phyloP scores from a whole-genome alignment of 169 alveolate genomes.

The Babesia divergens region DNA sequence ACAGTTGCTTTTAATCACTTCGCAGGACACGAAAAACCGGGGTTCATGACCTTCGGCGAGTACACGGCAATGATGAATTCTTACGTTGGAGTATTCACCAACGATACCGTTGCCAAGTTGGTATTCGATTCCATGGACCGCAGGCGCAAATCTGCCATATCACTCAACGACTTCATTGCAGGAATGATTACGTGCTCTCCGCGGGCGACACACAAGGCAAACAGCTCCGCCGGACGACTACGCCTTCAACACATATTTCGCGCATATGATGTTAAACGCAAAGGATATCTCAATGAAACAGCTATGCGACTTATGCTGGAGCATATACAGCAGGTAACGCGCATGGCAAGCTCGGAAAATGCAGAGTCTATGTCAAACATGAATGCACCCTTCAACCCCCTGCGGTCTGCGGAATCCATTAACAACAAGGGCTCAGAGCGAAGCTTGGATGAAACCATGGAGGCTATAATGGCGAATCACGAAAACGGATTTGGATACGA shows the following conservation, averaged over 20 bases:
- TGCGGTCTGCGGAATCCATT: neutral
- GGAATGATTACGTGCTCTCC: slow-evolving; percentile 80
- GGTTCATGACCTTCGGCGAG: slow-evolving; percentile 57
- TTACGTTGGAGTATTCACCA: slow-evolving; percentile 56
- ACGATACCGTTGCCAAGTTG: slow-evolving; percentile 58
- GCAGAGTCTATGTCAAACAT: neutral
- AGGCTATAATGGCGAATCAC: slow-evolving; percentile 7
- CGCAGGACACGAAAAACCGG: slow-evolving; percentile 33
- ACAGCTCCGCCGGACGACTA: slow-evolving; percentile 62
- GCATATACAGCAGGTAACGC: slow-evolving; percentile 63
- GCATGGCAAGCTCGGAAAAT: slow-evolving; percentile 17
- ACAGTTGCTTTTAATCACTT: slow-evolving; percentile 61
- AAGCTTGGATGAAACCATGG: slow-evolving; percentile 2
- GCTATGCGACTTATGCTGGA: slow-evolving; percentile 52
- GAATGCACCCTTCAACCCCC: neutral
- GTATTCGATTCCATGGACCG: slow-evolving; percentile 73
- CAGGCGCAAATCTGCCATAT: slow-evolving; percentile 44
- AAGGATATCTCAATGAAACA: slow-evolving; percentile 52
- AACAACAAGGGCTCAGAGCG: neutral
- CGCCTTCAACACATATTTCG: slow-evolving; percentile 74
- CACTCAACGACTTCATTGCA: slow-evolving; percentile 66
- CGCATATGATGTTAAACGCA: slow-evolving; percentile 70
- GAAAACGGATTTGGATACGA: slow-evolving; percentile 51
- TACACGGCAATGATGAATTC: slow-evolving; percentile 24
- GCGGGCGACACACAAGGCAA: slow-evolving; percentile 54